phyloP scores from a whole-genome alignment of 2,329 filamentous ascomycete species.

The Cladophialophora immunda region DNA sequence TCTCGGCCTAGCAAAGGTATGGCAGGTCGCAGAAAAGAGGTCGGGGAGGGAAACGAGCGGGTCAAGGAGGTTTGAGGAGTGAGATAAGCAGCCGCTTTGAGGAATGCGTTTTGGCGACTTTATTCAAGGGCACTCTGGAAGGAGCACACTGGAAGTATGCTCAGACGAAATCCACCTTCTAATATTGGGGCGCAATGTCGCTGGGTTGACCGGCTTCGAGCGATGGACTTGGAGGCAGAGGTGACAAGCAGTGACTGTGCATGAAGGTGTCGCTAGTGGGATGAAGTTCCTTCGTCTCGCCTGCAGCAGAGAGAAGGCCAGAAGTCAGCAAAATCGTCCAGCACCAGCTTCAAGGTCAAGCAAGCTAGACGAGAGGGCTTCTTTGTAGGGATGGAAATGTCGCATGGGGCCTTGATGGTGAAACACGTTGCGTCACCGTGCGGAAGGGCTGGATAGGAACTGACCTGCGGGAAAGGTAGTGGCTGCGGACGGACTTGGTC shows the following conservation, averaged over 20 bases:
- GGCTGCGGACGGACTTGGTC: conserved; percentile 12
- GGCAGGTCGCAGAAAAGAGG: conserved; percentile 19
- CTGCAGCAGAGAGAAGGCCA: conserved; percentile 20
- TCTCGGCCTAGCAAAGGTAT: conserved; percentile 28
- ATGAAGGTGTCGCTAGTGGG: conserved; percentile 16
- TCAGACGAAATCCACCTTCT: conserved; percentile 27
- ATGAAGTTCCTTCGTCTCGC: conserved; percentile 27
- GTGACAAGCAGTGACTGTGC: conserved; percentile 23
- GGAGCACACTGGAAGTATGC: conserved; percentile 38
- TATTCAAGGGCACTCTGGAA: conserved; percentile 26
- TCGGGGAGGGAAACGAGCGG: conserved; percentile 18
- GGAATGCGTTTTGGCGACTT: conserved; percentile 45
- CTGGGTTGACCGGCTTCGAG: conserved; percentile 10
- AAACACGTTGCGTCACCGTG: conserved; percentile 38
- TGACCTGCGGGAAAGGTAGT: conserved; percentile 23
- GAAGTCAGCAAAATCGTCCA: conserved; percentile 20
- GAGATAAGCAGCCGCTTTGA: conserved; percentile 46
- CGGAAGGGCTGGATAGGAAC: conserved; percentile 30
- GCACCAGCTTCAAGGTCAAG: neutral
- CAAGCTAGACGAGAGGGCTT: conserved; percentile 19
- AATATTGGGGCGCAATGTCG: conserved; percentile 18
- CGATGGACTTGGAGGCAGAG: conserved; percentile 18
- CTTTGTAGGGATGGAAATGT: conserved; percentile 24
- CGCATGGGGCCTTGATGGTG: conserved; percentile 32
- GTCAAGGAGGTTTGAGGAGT: conserved; percentile 48